phyloP scores from a whole-genome alignment of 805 yeast species.

The Hanseniaspora vineae region DNA sequence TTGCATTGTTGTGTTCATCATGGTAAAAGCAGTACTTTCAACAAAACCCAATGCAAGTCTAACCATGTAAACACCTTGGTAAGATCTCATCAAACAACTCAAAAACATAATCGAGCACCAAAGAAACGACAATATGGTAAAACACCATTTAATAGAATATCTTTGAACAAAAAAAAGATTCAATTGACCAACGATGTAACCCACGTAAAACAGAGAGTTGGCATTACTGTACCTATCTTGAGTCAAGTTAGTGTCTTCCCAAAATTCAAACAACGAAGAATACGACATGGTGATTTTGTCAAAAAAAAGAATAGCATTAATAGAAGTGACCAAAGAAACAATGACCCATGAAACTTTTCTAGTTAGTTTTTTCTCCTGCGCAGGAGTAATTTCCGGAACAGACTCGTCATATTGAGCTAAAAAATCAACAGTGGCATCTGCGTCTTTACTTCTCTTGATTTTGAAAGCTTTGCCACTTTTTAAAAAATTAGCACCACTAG shows the following conservation, averaged over 20 bases:
- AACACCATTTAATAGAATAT: constrained; percentile 28
- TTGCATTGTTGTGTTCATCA: constrained; percentile 34
- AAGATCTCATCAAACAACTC: constrained; percentile 32
- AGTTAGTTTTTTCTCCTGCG: constrained; percentile 27
- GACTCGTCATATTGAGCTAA: constrained; percentile 23
- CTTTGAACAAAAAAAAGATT: constrained; percentile 33
- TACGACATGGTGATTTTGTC: constrained; percentile 41
- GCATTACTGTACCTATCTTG: constrained; percentile 34
- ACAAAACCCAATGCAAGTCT: constrained; percentile 41
- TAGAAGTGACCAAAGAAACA: constrained; percentile 26
- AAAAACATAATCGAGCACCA: constrained; percentile 38
- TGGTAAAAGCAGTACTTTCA: constrained; percentile 33
- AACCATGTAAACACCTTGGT: constrained; percentile 33
- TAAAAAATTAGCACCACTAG: neutral
- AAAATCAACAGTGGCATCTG: constrained; percentile 28
- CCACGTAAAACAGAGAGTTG: constrained; percentile 41
- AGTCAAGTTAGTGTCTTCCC: constrained; percentile 31
- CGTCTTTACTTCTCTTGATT: constrained; percentile 24
- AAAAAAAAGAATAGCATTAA: constrained; percentile 33
- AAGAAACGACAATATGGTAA: constrained; percentile 24
- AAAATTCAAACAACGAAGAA: constrained; percentile 35
- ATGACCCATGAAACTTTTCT: constrained; percentile 28
- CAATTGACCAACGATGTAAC: constrained; percentile 36
- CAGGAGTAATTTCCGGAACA: constrained; percentile 30
- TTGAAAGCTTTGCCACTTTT: constrained; percentile 8